These are phyloP conservation scores for Arctium lappa DNA, from an alignment of 129 eudicot species.

Conservation along the genomic window DNA sequence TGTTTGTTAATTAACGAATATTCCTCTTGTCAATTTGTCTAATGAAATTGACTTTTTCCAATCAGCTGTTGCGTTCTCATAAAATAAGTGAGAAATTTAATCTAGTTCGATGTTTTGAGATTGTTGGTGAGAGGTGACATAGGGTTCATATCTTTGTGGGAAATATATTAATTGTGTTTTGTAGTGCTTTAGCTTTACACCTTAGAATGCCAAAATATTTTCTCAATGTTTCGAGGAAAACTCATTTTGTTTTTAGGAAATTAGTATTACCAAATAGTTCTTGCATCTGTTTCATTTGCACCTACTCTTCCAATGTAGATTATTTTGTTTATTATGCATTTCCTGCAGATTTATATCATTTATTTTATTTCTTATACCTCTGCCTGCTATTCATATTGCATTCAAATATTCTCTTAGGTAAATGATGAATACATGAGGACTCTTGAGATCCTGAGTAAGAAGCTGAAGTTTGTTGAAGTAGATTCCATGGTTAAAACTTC, in stretches of 20 bases:
- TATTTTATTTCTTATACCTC: neutral
- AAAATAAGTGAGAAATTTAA: neutral
- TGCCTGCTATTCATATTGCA: neutral
- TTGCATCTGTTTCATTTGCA: neutral
- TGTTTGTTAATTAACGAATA: neutral
- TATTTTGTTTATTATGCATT: neutral
- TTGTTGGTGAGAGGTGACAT: neutral
- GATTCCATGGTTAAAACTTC: conserved; percentile 88
- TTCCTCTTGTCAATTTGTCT: neutral
- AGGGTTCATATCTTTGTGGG: neutral
- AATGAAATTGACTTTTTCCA: neutral
- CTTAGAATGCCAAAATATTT: neutral
- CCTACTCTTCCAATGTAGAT: neutral
- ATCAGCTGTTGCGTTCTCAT: neutral
- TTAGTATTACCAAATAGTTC: neutral
- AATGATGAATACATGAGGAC: conserved; percentile 91
- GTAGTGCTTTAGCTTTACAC: neutral
- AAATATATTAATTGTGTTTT: neutral
- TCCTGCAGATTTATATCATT: neutral
- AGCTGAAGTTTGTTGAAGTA: conserved; percentile 81
- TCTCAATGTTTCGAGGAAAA: neutral
- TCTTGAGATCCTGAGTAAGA: conserved; percentile 85
- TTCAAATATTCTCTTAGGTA: conserved; percentile 44
- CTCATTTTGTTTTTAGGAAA: neutral
- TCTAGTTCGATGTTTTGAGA: neutral